Conservation (phyloP, 305 asterid species). For the Fraxinus latifolia region DNA sequence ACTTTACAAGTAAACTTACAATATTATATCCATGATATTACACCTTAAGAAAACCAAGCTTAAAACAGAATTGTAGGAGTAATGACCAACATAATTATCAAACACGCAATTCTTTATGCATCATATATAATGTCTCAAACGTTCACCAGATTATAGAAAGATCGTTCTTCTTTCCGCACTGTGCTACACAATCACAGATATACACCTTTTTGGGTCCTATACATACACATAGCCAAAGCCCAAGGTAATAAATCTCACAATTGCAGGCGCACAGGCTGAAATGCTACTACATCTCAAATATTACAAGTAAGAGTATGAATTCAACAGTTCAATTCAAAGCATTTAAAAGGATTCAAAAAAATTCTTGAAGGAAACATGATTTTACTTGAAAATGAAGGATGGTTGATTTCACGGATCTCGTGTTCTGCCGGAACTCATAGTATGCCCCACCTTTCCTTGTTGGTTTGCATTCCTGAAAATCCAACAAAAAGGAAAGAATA, state of each 20-base stretch:
- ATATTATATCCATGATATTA: background rate
- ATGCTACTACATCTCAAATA: conserved; percentile 7
- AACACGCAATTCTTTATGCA: background rate
- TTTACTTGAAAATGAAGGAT: conserved; percentile 67
- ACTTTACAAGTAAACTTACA: background rate
- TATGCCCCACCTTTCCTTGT: conserved; percentile 52
- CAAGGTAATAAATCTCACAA: conserved; percentile 3
- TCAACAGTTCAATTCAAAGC: background rate
- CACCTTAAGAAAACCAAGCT: conserved; percentile 7
- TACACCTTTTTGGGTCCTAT: background rate
- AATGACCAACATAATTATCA: background rate
- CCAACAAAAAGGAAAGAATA: background rate
- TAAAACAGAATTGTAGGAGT: background rate
- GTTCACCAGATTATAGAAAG: background rate
- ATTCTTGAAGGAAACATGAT: background rate
- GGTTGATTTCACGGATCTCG: conserved; percentile 71
- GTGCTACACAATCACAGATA: background rate
- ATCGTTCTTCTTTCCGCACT: background rate
- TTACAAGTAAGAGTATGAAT: background rate
- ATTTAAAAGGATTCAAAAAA: background rate
- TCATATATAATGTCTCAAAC: background rate
- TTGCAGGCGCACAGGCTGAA: background rate
- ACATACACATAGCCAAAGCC: background rate
- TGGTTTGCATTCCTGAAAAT: conserved; percentile 41
- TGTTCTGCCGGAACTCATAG: conserved; percentile 63